Base-by-base conservation (phyloP, 148 eudicot genomes). In the Vaccinium corymbosum region DNA sequence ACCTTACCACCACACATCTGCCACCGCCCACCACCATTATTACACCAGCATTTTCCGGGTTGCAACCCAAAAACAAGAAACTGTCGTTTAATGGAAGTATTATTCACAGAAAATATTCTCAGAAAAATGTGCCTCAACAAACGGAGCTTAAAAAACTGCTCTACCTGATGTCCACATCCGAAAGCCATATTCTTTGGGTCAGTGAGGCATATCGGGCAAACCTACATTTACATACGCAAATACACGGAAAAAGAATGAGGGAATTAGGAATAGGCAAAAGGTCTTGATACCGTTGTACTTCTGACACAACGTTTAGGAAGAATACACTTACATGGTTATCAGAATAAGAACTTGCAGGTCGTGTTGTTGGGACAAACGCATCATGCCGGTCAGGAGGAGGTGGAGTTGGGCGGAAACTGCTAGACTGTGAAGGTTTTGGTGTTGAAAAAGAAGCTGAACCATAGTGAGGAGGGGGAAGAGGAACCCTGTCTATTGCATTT, bases 81-180 rank as follows among this genome's bases (percentile, higher is more conserved):
- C 70, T 62, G 6, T 25, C 0, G 25, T 64, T 64, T 12, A 1
- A 11, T 25, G 32, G 22, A 64, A 64, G 22, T 64, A 25, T 22
- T 25, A 64, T 25, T 29, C 71, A 64, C 32, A 64, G 25, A 64
- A 62, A 9, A 64, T 25, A 25, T 22, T 14, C 35, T 64, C 73
- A 68, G 73, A 68, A 27, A 27, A 27, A 68, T 68, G 17, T 27
- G 73, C 73, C 38, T 27, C 4, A 29, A 68, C 38, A 27, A 68
- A 27, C 15, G 42, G 73, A 68, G 42, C 0, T 38, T 68, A 29
- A n/a, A 22, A 9, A 76, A 78, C 19, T 52, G 17, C 29, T 27
- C 20, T 83, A 90, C 93, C 93, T 88, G 93, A 79, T 91, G 93
- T 66, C 93, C 93, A 82, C 93, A 91, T 59, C 89, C 89, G 51